These are phyloP conservation scores for Nectriaceae sp. DNA, from an alignment of 2,329 filamentous ascomycete species.

Conservation along the genomic window DNA sequence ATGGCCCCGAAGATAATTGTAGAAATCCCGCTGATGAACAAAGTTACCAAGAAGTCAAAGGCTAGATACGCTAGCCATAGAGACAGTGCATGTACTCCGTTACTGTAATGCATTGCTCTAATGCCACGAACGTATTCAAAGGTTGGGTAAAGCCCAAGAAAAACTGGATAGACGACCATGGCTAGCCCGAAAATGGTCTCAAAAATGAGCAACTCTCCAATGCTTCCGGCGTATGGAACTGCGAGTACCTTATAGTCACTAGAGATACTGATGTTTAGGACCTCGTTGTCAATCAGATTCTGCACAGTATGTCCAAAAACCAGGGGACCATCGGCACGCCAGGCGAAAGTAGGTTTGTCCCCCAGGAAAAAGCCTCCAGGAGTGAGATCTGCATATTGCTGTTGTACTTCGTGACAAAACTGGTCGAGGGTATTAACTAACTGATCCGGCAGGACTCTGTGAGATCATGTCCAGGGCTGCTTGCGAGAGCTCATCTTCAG, in stretches of 20 bases:
- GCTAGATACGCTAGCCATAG: too few species aligned
- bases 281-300: constrained; percentile 1
- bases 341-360: constrained; percentile 3
- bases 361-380: constrained; percentile 3
- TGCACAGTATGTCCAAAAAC: constrained; percentile 2
- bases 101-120: constrained; percentile 11
- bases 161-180: constrained; percentile 6
- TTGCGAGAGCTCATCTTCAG: too few species aligned
- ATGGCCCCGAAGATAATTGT: too few species aligned
- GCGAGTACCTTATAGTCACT: constrained; percentile 5
- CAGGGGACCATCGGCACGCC: constrained; percentile 4
- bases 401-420: background rate
- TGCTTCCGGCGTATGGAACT: constrained; percentile 1
- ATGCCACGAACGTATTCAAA: constrained; percentile 10
- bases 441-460: background rate
- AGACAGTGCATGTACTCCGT: too few species aligned
- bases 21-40: too few species aligned
- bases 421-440: background rate
- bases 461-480: background rate
- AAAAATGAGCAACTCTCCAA: constrained; percentile 5
- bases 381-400: constrained; percentile 44
- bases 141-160: constrained; percentile 8
- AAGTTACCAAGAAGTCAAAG: too few species aligned
- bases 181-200: constrained; percentile 2
- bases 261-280: constrained; percentile 1